phyloP scores from a whole-genome alignment of 345 rosid genomes.

The Salix udensis region DNA sequence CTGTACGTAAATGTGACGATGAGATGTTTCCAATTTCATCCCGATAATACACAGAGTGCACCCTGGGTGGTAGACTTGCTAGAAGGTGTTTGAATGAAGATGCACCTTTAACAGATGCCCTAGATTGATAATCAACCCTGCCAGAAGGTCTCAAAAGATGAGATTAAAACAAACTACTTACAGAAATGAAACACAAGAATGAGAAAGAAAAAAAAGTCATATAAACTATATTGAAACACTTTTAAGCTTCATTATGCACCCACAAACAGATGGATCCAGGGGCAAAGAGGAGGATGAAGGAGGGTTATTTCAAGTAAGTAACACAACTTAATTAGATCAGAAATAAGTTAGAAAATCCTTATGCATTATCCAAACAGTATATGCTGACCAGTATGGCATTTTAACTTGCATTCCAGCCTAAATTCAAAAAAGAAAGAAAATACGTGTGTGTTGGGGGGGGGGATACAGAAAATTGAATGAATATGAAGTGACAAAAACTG shows the following conservation, averaged over 20 bases:
- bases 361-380: not conserved
- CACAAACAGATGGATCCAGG: not conserved
- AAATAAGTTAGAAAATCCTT: not conserved
- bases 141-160: slow-evolving; percentile 20
- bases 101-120: slow-evolving; percentile 52
- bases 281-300: too few relatives aligned
- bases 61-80: slow-evolving; percentile 86
- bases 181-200: not conserved
- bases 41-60: slow-evolving; percentile 91
- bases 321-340: not conserved
- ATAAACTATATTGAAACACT: not conserved
- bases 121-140: slow-evolving; percentile 97
- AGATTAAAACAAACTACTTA: not conserved
- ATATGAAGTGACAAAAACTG: not conserved
- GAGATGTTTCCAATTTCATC: slow-evolving; percentile 96
- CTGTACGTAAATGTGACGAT: slow-evolving; percentile 75
- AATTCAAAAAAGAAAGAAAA: not conserved
- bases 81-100: slow-evolving; percentile 81
- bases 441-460: not conserved
- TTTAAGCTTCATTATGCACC: not conserved
- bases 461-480: not conserved
- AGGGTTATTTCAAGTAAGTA: too few relatives aligned
- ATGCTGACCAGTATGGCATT: not conserved
- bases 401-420: not conserved
- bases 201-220: not conserved